Percentiles rank a stretch among this genome's conserved stretches.
These are phyloP conservation scores for Climacium dendroides DNA, from an alignment of 225 moss, liverwort and hornwort species.

Conservation along the genomic window DNA sequence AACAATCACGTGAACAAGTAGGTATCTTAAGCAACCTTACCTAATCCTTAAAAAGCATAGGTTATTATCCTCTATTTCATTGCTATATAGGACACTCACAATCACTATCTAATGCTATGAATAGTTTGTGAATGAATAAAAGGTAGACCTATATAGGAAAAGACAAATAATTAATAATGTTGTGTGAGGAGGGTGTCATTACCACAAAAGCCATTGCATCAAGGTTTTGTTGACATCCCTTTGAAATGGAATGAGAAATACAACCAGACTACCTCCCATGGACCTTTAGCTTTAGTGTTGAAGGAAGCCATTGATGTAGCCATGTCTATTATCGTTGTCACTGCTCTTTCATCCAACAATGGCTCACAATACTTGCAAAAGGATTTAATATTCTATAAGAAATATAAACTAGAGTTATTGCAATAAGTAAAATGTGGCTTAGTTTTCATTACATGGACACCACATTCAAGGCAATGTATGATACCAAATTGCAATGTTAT, in stretches of 20 bases:
- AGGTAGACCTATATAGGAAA: neutral
- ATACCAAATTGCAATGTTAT: neutral
- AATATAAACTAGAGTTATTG: neutral
- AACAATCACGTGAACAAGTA: neutral
- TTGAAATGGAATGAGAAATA: neutral
- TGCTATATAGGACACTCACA: neutral
- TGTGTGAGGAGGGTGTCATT: rapidly evolving
- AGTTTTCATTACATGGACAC: neutral
- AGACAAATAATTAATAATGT: neutral
- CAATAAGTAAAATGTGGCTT: rapidly evolving
- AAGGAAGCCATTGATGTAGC: rapidly evolving
- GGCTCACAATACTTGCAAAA: neutral
- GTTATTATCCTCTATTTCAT: neutral
- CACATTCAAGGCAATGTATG: neutral
- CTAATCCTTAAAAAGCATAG: neutral
- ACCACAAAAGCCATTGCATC: rapidly evolving
- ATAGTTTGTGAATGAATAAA: neutral
- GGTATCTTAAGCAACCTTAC: neutral
- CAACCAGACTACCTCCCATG: rapidly evolving
- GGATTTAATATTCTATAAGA: neutral
- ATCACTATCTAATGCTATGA: rapidly evolving
- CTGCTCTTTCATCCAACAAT: rapidly evolving
- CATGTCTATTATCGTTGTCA: rapidly evolving
- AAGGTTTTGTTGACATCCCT: neutral
- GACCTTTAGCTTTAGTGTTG: neutral